Evolutionary conservation across 306 rosid species (phyloP).

Genomic region (Fagus sylvatica): DNA sequence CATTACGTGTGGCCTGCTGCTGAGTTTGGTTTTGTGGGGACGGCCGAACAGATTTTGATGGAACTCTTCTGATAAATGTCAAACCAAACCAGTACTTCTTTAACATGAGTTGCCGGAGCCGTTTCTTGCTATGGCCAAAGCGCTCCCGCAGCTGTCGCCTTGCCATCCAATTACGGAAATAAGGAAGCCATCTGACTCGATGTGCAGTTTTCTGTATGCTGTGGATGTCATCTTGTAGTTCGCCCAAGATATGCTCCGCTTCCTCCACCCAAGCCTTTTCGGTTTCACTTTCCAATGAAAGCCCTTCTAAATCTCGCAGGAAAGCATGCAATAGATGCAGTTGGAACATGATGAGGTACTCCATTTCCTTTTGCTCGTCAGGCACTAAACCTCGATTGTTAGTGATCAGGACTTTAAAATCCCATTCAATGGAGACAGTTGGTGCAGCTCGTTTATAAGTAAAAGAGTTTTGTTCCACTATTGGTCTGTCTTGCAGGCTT

Average conservation of each 20-base stretch:
- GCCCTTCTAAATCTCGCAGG: conserved; percentile 19
- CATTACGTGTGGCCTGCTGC: not conserved
- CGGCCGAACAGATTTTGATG: conserved; percentile 10
- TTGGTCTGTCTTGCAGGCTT: not conserved
- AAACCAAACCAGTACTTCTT: conserved; percentile 6
- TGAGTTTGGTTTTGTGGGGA: too few species aligned
- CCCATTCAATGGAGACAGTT: not conserved
- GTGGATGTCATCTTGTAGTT: not conserved
- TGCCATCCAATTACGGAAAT: not conserved
- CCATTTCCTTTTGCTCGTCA: conserved; percentile 21
- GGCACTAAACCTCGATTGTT: not conserved
- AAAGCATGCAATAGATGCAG: conserved; percentile 28
- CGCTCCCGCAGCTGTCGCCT: too few species aligned
- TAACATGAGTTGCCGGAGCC: not conserved
- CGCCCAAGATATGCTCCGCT: conserved; percentile 8
- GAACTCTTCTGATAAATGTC: conserved; percentile 11
- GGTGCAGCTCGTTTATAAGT: not conserved
- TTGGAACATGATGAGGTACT: not conserved
- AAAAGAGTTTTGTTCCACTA: conserved; percentile 11
- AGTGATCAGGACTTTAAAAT: not conserved
- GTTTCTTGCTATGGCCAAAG: too few species aligned
- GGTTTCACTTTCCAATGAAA: conserved; percentile 30
- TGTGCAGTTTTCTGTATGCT: not conserved
- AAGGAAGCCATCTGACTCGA: conserved; percentile 9
- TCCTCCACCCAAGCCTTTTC: conserved; percentile 31